Percentiles rank a stretch among this genome's conserved stretches.
phyloP scores from a whole-genome alignment of 2,329 filamentous ascomycete species.

The Arthroderma uncinatum region DNA sequence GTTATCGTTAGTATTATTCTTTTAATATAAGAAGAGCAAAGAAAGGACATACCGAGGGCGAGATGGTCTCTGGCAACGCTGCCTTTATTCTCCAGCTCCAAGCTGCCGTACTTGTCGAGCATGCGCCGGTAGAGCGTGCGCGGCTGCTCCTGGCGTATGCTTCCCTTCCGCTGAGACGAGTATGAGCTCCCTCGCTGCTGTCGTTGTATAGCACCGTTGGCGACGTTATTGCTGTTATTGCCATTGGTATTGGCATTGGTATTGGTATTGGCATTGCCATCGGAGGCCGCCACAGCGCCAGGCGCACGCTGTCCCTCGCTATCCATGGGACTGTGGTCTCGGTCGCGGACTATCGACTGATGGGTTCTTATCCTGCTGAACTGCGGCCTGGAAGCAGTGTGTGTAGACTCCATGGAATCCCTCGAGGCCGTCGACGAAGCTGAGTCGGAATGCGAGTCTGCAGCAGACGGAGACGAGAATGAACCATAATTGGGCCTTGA shows the following conservation, averaged over 20 bases:
- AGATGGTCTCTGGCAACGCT: slow-evolving; percentile 56
- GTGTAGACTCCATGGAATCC: not conserved
- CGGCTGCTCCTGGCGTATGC: not conserved
- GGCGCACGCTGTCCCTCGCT: not conserved
- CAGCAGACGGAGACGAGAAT: not conserved
- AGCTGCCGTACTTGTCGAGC: slow-evolving; percentile 47
- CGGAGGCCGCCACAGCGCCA: not conserved
- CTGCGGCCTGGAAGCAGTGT: not conserved
- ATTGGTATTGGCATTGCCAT: not conserved
- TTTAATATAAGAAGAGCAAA: slow-evolving; percentile 8
- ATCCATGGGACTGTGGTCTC: not conserved
- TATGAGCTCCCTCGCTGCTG: not conserved
- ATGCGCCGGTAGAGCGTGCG: not conserved
- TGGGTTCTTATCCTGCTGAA: slow-evolving; percentile 4
- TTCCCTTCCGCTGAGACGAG: not conserved
- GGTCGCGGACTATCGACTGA: not conserved
- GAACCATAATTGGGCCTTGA: slow-evolving; percentile 1
- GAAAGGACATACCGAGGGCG: slow-evolving; percentile 41
- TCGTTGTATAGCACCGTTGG: not conserved
- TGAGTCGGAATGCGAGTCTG: not conserved
- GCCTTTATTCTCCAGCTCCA: slow-evolving; percentile 56
- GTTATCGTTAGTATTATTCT: not conserved
- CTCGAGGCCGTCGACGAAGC: not conserved
- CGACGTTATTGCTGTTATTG: not conserved
- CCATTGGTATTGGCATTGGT: not conserved